Conservation (phyloP, 1,284 basidiomycete species). For the Boletus sp. region DNA sequence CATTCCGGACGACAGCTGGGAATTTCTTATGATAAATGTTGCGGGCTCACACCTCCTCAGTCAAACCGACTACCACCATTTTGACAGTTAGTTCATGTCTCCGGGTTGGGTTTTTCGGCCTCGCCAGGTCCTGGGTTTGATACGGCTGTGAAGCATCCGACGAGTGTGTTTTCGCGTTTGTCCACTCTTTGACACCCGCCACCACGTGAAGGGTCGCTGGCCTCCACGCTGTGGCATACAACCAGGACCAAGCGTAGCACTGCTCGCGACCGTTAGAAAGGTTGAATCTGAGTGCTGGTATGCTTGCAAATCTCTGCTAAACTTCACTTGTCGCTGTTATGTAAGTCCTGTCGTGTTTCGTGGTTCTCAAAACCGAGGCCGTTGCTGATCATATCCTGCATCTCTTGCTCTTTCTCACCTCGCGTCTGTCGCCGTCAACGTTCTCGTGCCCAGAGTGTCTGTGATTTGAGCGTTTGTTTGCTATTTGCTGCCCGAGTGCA, state of each 20-base stretch:
- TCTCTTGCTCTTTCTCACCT: constrained; percentile 10
- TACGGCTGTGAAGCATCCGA: constrained; percentile 28
- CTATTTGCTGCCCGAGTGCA: constrained; percentile 25
- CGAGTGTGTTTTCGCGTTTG: constrained; percentile 28
- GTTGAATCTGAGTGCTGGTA: constrained; percentile 34
- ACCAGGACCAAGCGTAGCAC: constrained; percentile 21
- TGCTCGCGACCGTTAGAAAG: constrained; percentile 24
- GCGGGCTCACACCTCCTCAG: constrained; percentile 19
- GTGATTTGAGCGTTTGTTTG: constrained; percentile 32
- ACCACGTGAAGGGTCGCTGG: constrained; percentile 32
- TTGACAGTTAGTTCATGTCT: constrained; percentile 28
- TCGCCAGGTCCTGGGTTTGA: constrained; percentile 27
- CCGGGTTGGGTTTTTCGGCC: constrained; percentile 14
- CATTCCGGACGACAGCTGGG: constrained; percentile 15
- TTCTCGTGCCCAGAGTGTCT: constrained; percentile 21
- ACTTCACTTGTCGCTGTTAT: constrained; percentile 34
- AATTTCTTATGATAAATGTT: constrained; percentile 32
- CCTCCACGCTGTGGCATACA: constrained; percentile 21
- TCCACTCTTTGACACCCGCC: constrained; percentile 30
- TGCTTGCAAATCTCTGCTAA: constrained; percentile 29
- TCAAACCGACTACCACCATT: constrained; percentile 20
- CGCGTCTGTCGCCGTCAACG: constrained; percentile 6
- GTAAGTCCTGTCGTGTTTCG: constrained; percentile 34
- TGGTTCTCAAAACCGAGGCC: constrained; percentile 18
- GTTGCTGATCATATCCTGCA: constrained; percentile 23